Evolutionary conservation across 306 rosid genomes (phyloP).

Genomic region (Alnus rubra): DNA sequence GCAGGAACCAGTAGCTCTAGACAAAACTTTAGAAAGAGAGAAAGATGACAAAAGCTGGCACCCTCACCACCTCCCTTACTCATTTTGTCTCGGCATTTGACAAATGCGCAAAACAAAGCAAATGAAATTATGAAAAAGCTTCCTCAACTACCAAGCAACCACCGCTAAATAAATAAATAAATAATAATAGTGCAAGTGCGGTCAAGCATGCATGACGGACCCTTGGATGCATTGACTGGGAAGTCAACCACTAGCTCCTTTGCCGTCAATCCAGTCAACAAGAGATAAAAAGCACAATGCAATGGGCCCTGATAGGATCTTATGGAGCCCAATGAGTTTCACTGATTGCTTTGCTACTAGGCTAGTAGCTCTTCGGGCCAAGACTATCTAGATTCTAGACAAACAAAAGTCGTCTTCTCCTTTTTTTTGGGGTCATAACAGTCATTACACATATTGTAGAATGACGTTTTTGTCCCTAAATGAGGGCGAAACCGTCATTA

Average conservation of each 20-base stretch:
- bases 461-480: too few relatives aligned
- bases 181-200: background rate
- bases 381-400: background rate
- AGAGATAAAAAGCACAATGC: background rate
- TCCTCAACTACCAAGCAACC: slow-evolving; percentile 33
- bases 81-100: slow-evolving; percentile 30
- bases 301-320: background rate
- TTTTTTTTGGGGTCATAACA: too few relatives aligned
- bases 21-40: background rate
- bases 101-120: slow-evolving; percentile 24
- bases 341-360: too few relatives aligned
- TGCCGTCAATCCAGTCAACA: background rate
- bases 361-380: too few relatives aligned
- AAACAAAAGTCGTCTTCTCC: too few relatives aligned
- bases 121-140: slow-evolving; percentile 10
- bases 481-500: too few relatives aligned
- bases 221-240: background rate
- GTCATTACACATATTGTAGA: too few relatives aligned
- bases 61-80: slow-evolving; percentile 28
- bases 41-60: slow-evolving; percentile 4
- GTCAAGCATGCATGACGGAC: background rate
- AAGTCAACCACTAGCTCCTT: background rate
- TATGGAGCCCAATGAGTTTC: background rate
- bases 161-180: background rate
- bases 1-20: background rate